These are phyloP conservation scores for Penicillium verhagenii DNA, from an alignment of 495 filamentous ascomycete genomes.

Conservation along the genomic window DNA sequence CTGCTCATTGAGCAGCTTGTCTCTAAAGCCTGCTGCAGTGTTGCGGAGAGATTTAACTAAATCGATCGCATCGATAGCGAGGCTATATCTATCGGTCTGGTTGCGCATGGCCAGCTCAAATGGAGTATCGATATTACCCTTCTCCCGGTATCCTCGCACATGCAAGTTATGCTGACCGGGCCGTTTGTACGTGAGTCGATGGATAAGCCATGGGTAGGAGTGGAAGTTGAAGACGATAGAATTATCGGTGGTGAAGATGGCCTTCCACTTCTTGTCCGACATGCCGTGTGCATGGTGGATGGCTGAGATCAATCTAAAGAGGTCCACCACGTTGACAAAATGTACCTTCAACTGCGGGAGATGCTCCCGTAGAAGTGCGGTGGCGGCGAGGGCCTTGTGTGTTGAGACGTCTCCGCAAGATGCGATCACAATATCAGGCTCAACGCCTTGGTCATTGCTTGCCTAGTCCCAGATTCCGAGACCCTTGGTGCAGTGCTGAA, in stretches of 20 bases:
- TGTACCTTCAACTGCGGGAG: slow-evolving; percentile 68
- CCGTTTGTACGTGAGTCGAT: slow-evolving; percentile 69
- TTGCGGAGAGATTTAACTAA: slow-evolving; percentile 56
- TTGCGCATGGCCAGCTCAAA: slow-evolving; percentile 72
- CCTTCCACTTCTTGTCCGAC: slow-evolving; percentile 57
- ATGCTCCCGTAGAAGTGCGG: slow-evolving; percentile 60
- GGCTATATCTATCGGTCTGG: slow-evolving; percentile 65
- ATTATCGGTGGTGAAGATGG: slow-evolving; percentile 64
- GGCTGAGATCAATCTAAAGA: slow-evolving; percentile 68
- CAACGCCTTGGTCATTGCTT: slow-evolving; percentile 54
- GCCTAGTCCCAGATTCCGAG: slow-evolving; percentile 60
- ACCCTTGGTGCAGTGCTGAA: slow-evolving; percentile 70
- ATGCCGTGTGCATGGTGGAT: slow-evolving; percentile 67
- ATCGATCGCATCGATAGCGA: slow-evolving; percentile 73
- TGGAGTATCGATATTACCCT: slow-evolving; percentile 76
- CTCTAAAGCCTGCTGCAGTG: slow-evolving; percentile 54
- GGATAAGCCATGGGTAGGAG: slow-evolving; percentile 74
- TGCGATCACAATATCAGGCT: slow-evolving; percentile 70
- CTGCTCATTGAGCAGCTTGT: slow-evolving; percentile 58
- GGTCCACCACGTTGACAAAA: slow-evolving; percentile 72
- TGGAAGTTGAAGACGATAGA: slow-evolving; percentile 80
- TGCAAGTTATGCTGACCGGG: slow-evolving; percentile 62
- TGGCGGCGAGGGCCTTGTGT: slow-evolving; percentile 66
- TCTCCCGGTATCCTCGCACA: slow-evolving; percentile 70
- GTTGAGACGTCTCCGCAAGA: slow-evolving; percentile 69